These are phyloP conservation scores for Coleophoma cylindrospora DNA, from an alignment of 2,329 filamentous ascomycete species.

Conservation along the genomic window DNA sequence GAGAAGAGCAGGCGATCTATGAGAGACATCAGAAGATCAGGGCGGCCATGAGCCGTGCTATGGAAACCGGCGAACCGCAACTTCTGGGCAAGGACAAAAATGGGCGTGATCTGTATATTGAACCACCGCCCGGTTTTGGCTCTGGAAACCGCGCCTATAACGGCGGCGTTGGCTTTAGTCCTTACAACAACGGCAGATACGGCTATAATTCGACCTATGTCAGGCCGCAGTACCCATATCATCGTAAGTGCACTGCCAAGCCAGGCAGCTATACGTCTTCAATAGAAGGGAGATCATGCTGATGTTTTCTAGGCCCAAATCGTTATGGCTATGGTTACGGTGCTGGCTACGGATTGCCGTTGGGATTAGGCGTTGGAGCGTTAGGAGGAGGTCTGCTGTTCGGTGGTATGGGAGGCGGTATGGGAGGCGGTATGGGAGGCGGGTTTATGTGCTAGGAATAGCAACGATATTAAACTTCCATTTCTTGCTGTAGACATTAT, in stretches of 20 bases:
- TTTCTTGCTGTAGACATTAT: no score
- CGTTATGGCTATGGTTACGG: slow-evolving; percentile 38
- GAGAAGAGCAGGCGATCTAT: slow-evolving; percentile 46
- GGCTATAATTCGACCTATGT: slow-evolving; percentile 41
- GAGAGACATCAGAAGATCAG: slow-evolving; percentile 44
- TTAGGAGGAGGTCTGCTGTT: no score
- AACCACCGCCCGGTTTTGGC: slow-evolving; percentile 40
- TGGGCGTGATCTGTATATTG: slow-evolving; percentile 52
- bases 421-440: no score
- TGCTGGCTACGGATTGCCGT: slow-evolving; percentile 37
- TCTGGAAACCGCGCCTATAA: slow-evolving; percentile 12
- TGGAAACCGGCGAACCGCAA: slow-evolving; percentile 50
- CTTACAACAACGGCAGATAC: slow-evolving; percentile 39
- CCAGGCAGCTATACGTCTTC: no score
- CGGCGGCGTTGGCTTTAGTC: slow-evolving; percentile 36
- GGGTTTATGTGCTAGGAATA: no score
- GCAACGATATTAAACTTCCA: no score
- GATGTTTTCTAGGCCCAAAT: slow-evolving; percentile 16
- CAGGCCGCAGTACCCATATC: slow-evolving; percentile 41
- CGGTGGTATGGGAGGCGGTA: no score
- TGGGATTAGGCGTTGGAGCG: slow-evolving; percentile 30
- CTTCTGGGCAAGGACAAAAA: slow-evolving; percentile 46
- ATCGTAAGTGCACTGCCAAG: no score
- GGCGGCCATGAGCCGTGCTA: slow-evolving; percentile 42
- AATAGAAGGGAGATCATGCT: no score